Percentiles rank a stretch among this genome's conserved stretches.
phyloP scores from a whole-genome alignment of 1,284 basidiomycete species.

The Pseudozyma thailandica region DNA sequence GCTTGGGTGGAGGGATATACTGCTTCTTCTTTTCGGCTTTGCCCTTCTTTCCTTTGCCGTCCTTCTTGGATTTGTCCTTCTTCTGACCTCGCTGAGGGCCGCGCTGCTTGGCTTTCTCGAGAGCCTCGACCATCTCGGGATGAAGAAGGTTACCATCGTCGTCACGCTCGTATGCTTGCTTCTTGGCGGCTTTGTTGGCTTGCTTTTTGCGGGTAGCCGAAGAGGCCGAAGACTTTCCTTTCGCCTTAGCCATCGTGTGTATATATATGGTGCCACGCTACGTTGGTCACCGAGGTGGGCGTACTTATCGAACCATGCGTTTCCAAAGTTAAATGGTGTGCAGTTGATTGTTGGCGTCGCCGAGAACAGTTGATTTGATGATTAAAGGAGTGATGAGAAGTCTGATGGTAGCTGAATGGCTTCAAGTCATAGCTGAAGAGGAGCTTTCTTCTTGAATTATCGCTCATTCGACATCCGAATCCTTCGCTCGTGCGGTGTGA shows the following conservation, averaged over 20 bases:
- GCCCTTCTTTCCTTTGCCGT: constrained; percentile 49
- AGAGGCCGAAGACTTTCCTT: constrained; percentile 65
- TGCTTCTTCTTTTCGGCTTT: constrained; percentile 62
- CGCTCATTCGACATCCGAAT: constrained; percentile 1
- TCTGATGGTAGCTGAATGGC: too few relatives aligned
- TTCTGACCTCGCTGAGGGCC: constrained; percentile 54
- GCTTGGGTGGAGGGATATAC: constrained; percentile 69
- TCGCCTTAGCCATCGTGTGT: constrained; percentile 39
- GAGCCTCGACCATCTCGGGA: constrained; percentile 28
- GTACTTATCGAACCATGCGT: too few relatives aligned
- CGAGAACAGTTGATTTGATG: too few relatives aligned
- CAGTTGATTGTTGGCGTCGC: too few relatives aligned
- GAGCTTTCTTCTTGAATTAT: constrained; percentile 4
- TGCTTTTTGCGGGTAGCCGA: constrained; percentile 67
- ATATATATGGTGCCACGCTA: neutral
- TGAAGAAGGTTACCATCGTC: constrained; percentile 38
- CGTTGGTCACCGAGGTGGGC: neutral
- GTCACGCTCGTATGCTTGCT: constrained; percentile 48
- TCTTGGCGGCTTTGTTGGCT: constrained; percentile 60
- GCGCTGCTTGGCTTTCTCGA: constrained; percentile 33
- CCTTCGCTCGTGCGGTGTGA: constrained; percentile 14
- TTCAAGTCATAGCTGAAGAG: too few relatives aligned
- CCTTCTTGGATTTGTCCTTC: constrained; percentile 60
- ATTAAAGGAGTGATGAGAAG: too few relatives aligned
- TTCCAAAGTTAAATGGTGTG: too few relatives aligned